A percentile compares a stretch with the other conserved stretches of the same genome.
These are phyloP conservation scores for Eutypella sp. DNA, from an alignment of 2,329 filamentous ascomycete genomes.

Conservation along the genomic window DNA sequence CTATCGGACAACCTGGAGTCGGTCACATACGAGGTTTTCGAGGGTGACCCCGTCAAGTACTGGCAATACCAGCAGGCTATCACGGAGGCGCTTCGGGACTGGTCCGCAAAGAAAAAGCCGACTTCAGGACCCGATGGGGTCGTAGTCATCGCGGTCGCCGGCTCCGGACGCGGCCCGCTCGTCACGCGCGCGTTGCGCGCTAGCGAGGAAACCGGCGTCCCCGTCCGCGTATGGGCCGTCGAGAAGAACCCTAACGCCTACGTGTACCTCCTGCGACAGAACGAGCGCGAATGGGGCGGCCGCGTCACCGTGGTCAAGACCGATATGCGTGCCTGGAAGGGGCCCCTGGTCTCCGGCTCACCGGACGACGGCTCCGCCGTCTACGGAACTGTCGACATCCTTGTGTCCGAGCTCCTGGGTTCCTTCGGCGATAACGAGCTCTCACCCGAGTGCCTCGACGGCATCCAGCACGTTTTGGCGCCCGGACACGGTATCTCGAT, in stretches of 20 bases:
- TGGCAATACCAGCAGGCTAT: constrained; percentile 89
- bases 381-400: constrained; percentile 74
- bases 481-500: constrained; percentile 84
- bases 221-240: constrained; percentile 83
- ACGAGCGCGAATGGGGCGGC: constrained; percentile 73
- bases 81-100: constrained; percentile 73
- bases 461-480: constrained; percentile 84
- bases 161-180: constrained; percentile 86
- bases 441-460: constrained; percentile 92
- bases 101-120: constrained; percentile 66
- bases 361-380: constrained; percentile 37
- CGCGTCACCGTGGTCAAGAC: constrained; percentile 86
- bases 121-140: constrained; percentile 65
- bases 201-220: constrained; percentile 68
- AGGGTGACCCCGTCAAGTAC: constrained; percentile 97
- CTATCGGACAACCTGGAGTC: constrained; percentile 95
- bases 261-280: constrained; percentile 84
- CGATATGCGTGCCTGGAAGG: constrained; percentile 96
- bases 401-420: constrained; percentile 89
- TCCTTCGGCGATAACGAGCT: constrained; percentile 97
- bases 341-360: constrained; percentile 54
- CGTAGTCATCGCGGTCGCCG: constrained; percentile 85
- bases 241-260: constrained; percentile 99
- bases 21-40: constrained; percentile 96
- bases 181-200: constrained; percentile 83